A percentile compares a stretch with the other conserved stretches of the same genome.
These are phyloP conservation scores for Starmerella gropengiesseri DNA, from an alignment of 805 yeast genomes.

Conservation along the genomic window DNA sequence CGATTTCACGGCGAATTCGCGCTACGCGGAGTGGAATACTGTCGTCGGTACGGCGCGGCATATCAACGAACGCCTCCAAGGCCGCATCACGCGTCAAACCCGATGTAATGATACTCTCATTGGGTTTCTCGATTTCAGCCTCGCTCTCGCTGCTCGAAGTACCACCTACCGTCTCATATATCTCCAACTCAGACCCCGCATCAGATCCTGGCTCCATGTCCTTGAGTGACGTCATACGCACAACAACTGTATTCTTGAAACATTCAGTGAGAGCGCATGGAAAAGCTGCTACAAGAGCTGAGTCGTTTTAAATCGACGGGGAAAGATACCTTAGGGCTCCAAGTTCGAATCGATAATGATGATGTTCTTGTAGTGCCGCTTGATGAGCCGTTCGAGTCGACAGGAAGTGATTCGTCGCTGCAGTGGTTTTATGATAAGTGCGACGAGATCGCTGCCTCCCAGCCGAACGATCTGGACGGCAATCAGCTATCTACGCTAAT, in stretches of 20 bases:
- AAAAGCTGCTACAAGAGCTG: conserved; percentile 12
- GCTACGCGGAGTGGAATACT: background rate
- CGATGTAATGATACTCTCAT: conserved; percentile 1
- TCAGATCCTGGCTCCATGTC: background rate
- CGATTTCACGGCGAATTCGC: conserved; percentile 15
- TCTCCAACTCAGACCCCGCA: conserved; percentile 3
- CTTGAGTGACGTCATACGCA: conserved; percentile 1
- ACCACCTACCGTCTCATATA: conserved; percentile 7
- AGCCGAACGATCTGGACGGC: conserved; percentile 11
- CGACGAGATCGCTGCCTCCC: conserved; percentile 6
- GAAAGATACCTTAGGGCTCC: background rate
- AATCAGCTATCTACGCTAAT: conserved; percentile 10
- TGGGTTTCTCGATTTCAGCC: background rate
- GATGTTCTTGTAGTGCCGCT: conserved; percentile 8
- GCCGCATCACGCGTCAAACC: conserved; percentile 7
- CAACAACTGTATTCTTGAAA: background rate
- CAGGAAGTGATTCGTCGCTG: background rate
- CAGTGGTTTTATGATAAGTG: conserved; percentile 16
- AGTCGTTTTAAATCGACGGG: background rate
- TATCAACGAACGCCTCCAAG: background rate
- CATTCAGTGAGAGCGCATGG: conserved; percentile 5
- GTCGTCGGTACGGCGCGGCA: conserved; percentile 3
- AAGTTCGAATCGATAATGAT: conserved; percentile 20
- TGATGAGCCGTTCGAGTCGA: background rate
- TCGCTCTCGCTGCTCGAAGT: conserved; percentile 2